Conservation (phyloP, 345 rosid species). For the Citrus trifoliata region DNA sequence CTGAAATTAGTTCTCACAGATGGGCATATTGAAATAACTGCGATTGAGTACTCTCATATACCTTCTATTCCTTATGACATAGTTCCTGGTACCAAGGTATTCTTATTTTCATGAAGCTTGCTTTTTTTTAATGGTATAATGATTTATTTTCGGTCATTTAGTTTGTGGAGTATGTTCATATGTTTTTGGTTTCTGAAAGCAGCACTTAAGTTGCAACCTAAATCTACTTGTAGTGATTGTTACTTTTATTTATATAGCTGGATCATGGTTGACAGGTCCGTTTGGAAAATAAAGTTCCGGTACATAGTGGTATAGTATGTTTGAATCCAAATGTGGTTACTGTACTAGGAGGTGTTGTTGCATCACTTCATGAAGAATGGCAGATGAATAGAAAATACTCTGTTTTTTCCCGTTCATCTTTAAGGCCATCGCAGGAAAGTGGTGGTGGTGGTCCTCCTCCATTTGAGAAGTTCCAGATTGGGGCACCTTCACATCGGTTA, state of each 20-base stretch:
- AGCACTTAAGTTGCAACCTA: not conserved
- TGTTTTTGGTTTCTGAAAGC: not conserved
- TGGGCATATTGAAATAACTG: conserved; percentile 65
- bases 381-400: conserved; percentile 74
- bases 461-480: conserved; percentile 76
- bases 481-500: conserved; percentile 30
- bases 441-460: conserved; percentile 68
- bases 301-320: conserved; percentile 65
- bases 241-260: not conserved
- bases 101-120: not conserved
- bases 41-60: conserved; percentile 64
- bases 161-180: not conserved
- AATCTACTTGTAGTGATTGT: not conserved
- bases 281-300: conserved; percentile 63
- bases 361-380: conserved; percentile 86
- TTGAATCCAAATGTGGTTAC: conserved; percentile 60
- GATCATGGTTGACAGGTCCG: conserved; percentile 56
- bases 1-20: conserved; percentile 67
- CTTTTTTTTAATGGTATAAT: not conserved
- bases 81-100: conserved; percentile 89
- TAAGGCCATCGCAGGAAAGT: conserved; percentile 43
- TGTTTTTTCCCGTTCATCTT: conserved; percentile 52
- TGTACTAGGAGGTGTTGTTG: conserved; percentile 77
- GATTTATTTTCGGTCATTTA: not conserved
- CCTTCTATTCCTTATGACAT: conserved; percentile 53